These are phyloP conservation scores for Austroboletus eburneus DNA, from an alignment of 768 basidiomycete species.

Conservation along the genomic window DNA sequence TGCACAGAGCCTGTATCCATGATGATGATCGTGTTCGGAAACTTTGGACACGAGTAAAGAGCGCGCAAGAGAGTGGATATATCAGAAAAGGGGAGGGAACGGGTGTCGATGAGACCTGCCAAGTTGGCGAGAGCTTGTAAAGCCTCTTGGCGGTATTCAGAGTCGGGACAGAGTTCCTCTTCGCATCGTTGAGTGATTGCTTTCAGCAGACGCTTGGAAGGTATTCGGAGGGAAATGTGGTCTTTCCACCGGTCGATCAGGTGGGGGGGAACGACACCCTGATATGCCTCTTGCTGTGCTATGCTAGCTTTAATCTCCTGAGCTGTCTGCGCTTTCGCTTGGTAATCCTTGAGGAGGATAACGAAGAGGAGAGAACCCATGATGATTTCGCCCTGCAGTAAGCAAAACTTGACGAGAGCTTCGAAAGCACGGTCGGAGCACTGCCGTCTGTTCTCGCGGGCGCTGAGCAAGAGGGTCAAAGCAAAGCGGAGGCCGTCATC, in stretches of 20 bases:
- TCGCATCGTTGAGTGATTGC: constrained; percentile 30
- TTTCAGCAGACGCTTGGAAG: constrained; percentile 30
- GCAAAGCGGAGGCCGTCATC: constrained; percentile 46
- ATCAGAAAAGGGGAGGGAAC: constrained; percentile 42
- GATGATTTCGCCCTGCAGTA: constrained; percentile 77
- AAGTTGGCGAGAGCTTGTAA: constrained; percentile 63
- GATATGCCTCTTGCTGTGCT: constrained; percentile 14
- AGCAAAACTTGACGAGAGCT: constrained; percentile 55
- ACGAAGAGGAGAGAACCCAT: constrained; percentile 71
- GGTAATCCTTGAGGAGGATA: constrained; percentile 60
- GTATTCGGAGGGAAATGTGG: constrained; percentile 10
- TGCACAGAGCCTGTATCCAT: constrained; percentile 17
- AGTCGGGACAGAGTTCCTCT: constrained; percentile 28
- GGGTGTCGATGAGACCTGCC: constrained; percentile 46
- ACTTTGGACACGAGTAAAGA: constrained; percentile 44
- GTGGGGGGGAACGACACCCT: constrained; percentile 11
- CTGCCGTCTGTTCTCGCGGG: constrained; percentile 50
- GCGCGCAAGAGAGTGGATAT: constrained; percentile 44
- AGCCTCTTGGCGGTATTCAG: constrained; percentile 30
- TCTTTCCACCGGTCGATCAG: constrained; percentile 21
- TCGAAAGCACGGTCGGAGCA: constrained; percentile 60
- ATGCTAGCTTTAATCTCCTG: constrained; percentile 22
- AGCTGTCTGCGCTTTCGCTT: constrained; percentile 34
- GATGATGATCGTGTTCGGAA: constrained; percentile 38
- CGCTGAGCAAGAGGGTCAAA: constrained; percentile 47